Base-by-base conservation (phyloP, 2,329 filamentous ascomycete genomes). In the Xylariaceae sp. region DNA sequence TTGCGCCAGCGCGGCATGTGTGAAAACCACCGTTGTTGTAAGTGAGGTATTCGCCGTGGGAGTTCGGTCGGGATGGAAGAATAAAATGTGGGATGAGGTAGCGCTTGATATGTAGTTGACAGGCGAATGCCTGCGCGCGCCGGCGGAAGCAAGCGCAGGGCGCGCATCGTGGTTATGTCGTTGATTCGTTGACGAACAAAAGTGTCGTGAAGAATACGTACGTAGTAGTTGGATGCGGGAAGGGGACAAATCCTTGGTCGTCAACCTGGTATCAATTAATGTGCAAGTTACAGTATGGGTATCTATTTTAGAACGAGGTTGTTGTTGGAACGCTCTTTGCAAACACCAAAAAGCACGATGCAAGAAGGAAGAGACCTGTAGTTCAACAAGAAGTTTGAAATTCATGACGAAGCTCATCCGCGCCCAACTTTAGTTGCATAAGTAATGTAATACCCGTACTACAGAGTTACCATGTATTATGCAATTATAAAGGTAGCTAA, bases 1-100 rank as follows among this genome's bases (percentile, higher is more conserved):
- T 62, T 65, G n/a, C 26, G 52, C 44, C 56, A 58, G 41, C 49
- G 43, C 3, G 51, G 15, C 1, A 58, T 57, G 29, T 64, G 59
- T 6, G 63, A 65, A 55, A 67, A 61, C 8, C 30, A 61, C 8
- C 30, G 37, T 12, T 53, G 50, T 10, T 29, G 48, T 2, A 18
- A 37, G 16, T 16, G 16, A 43, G 54, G 51, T 52, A 56, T 16
- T 3, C 39, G 47, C 16, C 13, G 57, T 13, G 40, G 21, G 15
- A 22, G 10, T 19, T 36, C 15, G 34, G 21, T 12, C 12, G 16
- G 16, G 19, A 32, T 18, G 16, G 47, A 13, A 2, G 21, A 32
- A 10, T 2, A 29, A 19, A 32, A 36, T 26, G 21, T 15, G 21
- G 36, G 30, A 37, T 34, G 51, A 45, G 19, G 22, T 22, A 43